Base-by-base conservation (phyloP, 169 alveolate species). In the Eimeria necatrix region DNA sequence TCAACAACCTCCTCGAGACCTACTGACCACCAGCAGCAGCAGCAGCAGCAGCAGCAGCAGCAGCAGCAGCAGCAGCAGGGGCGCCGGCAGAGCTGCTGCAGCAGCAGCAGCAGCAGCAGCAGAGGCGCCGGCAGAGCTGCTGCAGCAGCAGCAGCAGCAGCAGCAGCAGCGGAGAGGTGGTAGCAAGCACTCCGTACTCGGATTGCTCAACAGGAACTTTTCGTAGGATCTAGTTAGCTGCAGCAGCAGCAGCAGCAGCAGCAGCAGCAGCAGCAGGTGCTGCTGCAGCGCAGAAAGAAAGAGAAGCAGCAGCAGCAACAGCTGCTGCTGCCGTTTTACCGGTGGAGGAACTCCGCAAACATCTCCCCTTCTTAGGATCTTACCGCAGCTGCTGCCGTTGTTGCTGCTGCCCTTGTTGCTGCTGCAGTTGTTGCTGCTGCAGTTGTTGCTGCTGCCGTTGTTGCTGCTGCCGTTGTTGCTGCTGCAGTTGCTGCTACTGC, bases 171-270 rank as follows among this genome's bases (percentile, higher is more conserved):
- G 10, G 83, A 71, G 83, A 71, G 51, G 83, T 5, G 46, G 83
- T 20, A 18, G 83, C 83, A 5, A 10, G 51, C 51, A 10, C 83
- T 32, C 51, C 83, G 22, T 56, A 0, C 22, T 18, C 68, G 20
- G 12, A 14, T 2, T 10, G 20, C 68, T 56, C 68, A 10, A 0
- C 41, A 32, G 41, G 41, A 32, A 32, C 41, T 32, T 32, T 32
- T 0, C n/a, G n/a, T n/a, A n/a, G n/a, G n/a, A n/a, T n/a, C 41
- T 16, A 26, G 73, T 0, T n/a, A 71, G 20, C 20, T 8, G 51
- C 83, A 71, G 83, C 83, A 71, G 83, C 83, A 71, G 83, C 83
- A n/a, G 81, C 81, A 71, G 81, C 81, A 71, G 81, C 81, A 71
- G 81, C 81, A 71, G 53, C 48, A 71, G 83, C 83, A 71, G 52